Evolutionary conservation across 495 filamentous ascomycete species (phyloP).

Genomic region (Sporormia fimetaria): DNA sequence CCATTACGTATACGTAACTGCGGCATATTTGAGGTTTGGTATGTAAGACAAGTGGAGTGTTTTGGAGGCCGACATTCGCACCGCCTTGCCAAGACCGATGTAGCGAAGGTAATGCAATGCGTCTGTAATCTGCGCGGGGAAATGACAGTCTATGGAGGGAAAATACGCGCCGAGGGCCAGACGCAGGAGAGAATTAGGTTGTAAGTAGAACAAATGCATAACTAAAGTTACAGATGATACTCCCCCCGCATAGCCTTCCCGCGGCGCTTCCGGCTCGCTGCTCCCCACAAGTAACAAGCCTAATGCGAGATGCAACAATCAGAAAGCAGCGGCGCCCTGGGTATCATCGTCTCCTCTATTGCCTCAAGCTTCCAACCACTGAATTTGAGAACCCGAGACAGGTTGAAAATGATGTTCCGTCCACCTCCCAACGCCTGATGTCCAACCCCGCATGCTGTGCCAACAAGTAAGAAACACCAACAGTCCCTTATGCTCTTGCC

Average conservation of each 20-base stretch:
- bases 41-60: conserved; percentile 18
- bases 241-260: neutral
- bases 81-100: neutral
- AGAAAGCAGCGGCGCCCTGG: too few species aligned
- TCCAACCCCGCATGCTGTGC: too few species aligned
- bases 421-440: too few species aligned
- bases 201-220: conserved; percentile 9
- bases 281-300: conserved; percentile 1
- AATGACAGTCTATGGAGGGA: too few species aligned
- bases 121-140: conserved; percentile 15
- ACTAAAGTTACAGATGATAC: conserved; percentile 4
- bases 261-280: neutral
- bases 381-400: too few species aligned
- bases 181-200: neutral
- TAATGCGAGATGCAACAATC: conserved; percentile 2
- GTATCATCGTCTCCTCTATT: too few species aligned
- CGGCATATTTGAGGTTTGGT: conserved; percentile 4
- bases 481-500: too few species aligned
- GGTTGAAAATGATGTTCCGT: too few species aligned
- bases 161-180: neutral
- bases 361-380: too few species aligned
- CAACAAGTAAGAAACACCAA: too few species aligned
- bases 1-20: conserved; percentile 5
- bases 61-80: conserved; percentile 10
- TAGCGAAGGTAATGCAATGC: conserved; percentile 1